Evolutionary conservation across 1,139 yeast species (phyloP), one percentile per base, ranked within the genome.

Genomic region (Hanseniaspora gamundiae): DNA sequence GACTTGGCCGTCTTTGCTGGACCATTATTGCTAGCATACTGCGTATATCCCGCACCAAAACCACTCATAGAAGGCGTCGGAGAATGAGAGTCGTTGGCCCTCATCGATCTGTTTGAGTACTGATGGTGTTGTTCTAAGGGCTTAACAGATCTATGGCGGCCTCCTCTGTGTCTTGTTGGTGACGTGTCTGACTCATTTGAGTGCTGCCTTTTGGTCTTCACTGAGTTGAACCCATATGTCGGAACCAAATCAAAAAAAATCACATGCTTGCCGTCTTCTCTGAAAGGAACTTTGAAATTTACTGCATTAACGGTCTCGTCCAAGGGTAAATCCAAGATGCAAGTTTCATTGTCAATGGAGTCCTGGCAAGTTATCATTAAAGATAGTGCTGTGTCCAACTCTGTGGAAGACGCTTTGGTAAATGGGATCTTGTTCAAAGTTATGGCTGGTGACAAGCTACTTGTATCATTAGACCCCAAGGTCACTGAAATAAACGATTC

Each of bases 251-350:
- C 97, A 64, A 91, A 91, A 38, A 78, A 76, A 28, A 91, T 62
- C 3, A 73, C 62, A n/a, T 80, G 71, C 49, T 80, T 76, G 39
- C 73, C 67, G 38, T 69, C 69, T 39, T 65, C 54, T 33, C 69
- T 66, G 42, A 69, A 66, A 9, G 71, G 66, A 47, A 86, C 73
- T 49, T 79, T 79, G 62, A 91, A 86, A 9, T 81, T 69, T 41
- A 88, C 72, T 8, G 95, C 94, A 54, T 87, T 97, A 4, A 88
- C 74, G 5, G 88, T 79, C 53, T 84, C 94, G 55, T 85, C 91
- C 41, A 86, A 66, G 1, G 97, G 97, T 51, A 91, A 68, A 55
- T 88, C 96, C 38, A 87, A 62, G 5, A 80, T 70, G 1, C 73
- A 72, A 1, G 91, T 78, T n/a, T 82, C 79, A 47, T 78, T 82